A percentile compares a stretch with the other conserved stretches of the same genome.
These are phyloP conservation scores for Aureobasidium zeae DNA, from an alignment of 2,329 filamentous ascomycete species.

Conservation along the genomic window DNA sequence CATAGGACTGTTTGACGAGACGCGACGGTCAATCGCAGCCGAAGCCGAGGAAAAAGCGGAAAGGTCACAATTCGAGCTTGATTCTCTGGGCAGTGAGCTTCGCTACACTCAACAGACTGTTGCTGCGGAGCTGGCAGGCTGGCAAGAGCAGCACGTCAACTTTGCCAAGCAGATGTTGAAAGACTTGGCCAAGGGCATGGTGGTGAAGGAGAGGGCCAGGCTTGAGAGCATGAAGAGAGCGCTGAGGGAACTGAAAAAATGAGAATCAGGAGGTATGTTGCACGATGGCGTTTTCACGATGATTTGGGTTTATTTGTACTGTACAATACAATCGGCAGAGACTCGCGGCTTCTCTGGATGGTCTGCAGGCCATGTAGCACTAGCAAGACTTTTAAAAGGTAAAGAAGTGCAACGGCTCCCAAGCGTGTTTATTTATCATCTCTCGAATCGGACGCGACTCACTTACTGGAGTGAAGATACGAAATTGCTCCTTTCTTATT, in stretches of 20 bases:
- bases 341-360: not conserved
- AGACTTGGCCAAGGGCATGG: slow-evolving; percentile 66
- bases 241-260: slow-evolving; percentile 46
- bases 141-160: slow-evolving; percentile 80
- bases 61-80: slow-evolving; percentile 59
- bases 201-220: slow-evolving; percentile 69
- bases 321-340: too few relatives aligned
- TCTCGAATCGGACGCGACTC: too few relatives aligned
- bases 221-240: slow-evolving; percentile 74
- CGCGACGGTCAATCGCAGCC: slow-evolving; percentile 68
- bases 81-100: slow-evolving; percentile 69
- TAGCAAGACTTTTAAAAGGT: not conserved
- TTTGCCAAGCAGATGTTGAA: slow-evolving; percentile 65
- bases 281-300: not conserved
- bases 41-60: slow-evolving; percentile 75
- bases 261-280: not conserved
- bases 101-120: slow-evolving; percentile 90
- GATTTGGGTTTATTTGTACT: slow-evolving; percentile 4
- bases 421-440: not conserved
- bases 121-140: slow-evolving; percentile 80
- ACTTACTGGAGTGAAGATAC: not conserved
- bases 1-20: slow-evolving; percentile 65
- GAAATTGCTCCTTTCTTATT: not conserved
- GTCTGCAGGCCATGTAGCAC: slow-evolving; percentile 6
- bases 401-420: not conserved